These are phyloP conservation scores for Kentomonas sorsogonicus DNA, from an alignment of 208 protist species.

Conservation along the genomic window DNA sequence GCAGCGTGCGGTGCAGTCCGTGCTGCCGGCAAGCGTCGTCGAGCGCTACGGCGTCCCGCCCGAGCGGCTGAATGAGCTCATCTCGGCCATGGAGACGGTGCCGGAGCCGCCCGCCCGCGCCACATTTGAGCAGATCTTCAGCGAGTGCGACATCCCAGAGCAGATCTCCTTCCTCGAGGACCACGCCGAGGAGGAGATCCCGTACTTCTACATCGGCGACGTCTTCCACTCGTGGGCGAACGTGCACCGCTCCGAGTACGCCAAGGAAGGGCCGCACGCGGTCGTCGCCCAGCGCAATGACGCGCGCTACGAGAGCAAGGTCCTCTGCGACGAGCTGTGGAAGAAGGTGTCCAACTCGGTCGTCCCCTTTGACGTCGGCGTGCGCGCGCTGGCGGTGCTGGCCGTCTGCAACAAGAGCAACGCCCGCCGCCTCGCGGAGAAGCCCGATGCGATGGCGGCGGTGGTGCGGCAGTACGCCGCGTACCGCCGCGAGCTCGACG, in stretches of 20 bases:
- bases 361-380: conserved; percentile 76
- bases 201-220: conserved; percentile 88
- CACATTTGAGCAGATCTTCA: conserved; percentile 74
- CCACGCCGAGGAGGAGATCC: conserved; percentile 75
- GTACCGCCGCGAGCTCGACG: conserved; percentile 27
- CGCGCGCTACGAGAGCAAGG: conserved; percentile 39
- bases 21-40: conserved; percentile 39
- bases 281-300: conserved; percentile 17
- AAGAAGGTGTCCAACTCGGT: conserved; percentile 66
- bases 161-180: conserved; percentile 82
- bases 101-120: conserved; percentile 35
- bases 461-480: conserved; percentile 43
- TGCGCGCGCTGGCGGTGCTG: conserved; percentile 65
- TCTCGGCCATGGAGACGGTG: conserved; percentile 30
- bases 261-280: background rate
- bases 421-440: conserved; percentile 28
- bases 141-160: conserved; percentile 58
- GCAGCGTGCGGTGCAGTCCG: conserved; percentile 41
- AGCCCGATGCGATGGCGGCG: conserved; percentile 26
- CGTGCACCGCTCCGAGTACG: conserved; percentile 32
- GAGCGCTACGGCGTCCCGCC: conserved; percentile 57
- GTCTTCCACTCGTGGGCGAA: conserved; percentile 77
- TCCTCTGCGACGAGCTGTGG: conserved; percentile 53
- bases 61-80: conserved; percentile 38
- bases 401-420: conserved; percentile 43